phyloP scores from a whole-genome alignment of 192 early-diverging fungal species.

The Backusella australiensis region DNA sequence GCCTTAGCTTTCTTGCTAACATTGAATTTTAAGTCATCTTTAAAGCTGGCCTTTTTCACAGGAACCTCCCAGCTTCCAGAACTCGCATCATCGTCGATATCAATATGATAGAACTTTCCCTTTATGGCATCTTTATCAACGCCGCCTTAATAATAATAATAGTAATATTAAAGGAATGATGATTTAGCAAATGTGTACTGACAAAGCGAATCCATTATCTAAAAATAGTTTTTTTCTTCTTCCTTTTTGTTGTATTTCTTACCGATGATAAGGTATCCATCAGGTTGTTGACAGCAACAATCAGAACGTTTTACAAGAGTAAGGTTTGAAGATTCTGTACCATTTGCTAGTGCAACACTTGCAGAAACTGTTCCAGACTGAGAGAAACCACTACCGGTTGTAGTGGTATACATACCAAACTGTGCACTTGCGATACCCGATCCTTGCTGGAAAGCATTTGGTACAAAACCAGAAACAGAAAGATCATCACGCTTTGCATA shows the following conservation, averaged over 20 bases:
- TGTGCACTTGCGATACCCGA: constrained; percentile 24
- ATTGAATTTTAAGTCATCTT: constrained; percentile 9
- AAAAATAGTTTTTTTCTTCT: not conserved
- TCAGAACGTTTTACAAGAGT: constrained; percentile 16
- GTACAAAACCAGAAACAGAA: constrained; percentile 20
- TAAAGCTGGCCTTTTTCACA: constrained; percentile 20
- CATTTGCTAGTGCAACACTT: not conserved
- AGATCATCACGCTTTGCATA: constrained; percentile 19
- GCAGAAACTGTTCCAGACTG: constrained; percentile 1
- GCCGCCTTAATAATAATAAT: constrained; percentile 17
- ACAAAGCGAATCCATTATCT: not conserved
- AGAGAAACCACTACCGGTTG: not conserved
- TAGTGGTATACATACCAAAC: constrained; percentile 32
- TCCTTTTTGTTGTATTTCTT: not conserved
- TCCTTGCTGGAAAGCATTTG: constrained; percentile 26
- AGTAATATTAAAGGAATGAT: not conserved
- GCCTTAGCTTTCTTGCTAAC: constrained; percentile 24
- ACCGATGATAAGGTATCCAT: constrained; percentile 36
- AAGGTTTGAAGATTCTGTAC: not conserved
- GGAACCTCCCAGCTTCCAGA: constrained; percentile 28
- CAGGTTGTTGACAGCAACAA: constrained; percentile 11
- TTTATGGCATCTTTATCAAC: constrained; percentile 27
- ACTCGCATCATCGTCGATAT: not conserved
- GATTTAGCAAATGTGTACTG: not conserved
- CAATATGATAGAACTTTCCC: constrained; percentile 16